Evolutionary conservation across 768 basidiomycete genomes (phyloP), one percentile per base, ranked within the genome.

Genomic region (Candolleomyces eurysporus): DNA sequence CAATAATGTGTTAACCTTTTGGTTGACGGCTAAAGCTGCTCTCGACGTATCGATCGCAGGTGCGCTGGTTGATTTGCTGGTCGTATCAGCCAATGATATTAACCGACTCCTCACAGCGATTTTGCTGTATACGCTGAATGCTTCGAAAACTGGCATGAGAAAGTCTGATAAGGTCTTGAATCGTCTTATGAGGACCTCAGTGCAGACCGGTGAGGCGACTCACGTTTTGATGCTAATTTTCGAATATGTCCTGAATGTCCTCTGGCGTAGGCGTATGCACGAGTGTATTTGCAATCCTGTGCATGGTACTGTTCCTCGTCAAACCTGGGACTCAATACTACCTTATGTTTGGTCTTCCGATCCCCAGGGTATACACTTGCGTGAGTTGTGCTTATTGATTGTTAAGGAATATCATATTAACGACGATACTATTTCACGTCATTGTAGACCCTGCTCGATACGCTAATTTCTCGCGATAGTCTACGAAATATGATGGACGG

Each of bases 291-390:
- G 59, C 59, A 32, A 51, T 43, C 3, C 30, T 60, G 19, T 53
- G 59, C 32, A 52, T 60, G 50, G 43, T 60, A 3, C 50, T 60
- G 14, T 60, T 31, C 32, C 40, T 60, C 8, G 45, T 51, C 7
- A 17, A 26, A 11, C 59, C 59, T 14, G 51, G 51, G 6, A 60
- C 59, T 13, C 49, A 52, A 14, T 60, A 54, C 26, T 60, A 60
- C 31, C 32, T 54, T 14, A 43, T 60, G 14, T 60, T 60, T 43
- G 59, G 59, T 3, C 40, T 60, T 16, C 59, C 59, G 8, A 60
- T 60, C 36, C 19, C 31, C 31, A 32, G 59, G 16, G 59, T 60
- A 11, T 60, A 60, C 26, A 53, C 59, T 8, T 53, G 50, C 22
- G 59, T 60, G 32, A 19, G 50, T 60, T 11, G 22, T 36, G 1